Evolutionary conservation across 441 rosid species (phyloP), one percentile per base, ranked within the genome.

Genomic region (Erodium texanum): DNA sequence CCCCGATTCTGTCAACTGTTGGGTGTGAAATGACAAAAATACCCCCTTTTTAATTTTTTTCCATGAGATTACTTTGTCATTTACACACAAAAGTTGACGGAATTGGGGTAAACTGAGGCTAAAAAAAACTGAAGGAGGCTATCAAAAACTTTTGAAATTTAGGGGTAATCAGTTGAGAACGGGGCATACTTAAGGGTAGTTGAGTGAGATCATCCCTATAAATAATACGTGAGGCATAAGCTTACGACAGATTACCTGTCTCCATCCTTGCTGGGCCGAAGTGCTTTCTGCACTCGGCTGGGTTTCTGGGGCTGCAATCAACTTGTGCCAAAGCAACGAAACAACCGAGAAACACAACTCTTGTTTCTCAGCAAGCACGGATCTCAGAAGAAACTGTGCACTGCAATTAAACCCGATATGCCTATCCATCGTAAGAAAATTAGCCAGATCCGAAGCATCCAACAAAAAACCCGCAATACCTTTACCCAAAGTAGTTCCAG

Each of bases 181-280:
- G n/a, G n/a, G n/a, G n/a, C n/a, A n/a, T n/a, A n/a, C n/a, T n/a
- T n/a, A n/a, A n/a, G n/a, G n/a, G n/a, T 27, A 27, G 29, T 4
- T 27, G 29, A 27, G 29, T 27, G 29, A 27, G 4, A 27, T 27
- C n/a, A n/a, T n/a, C n/a, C n/a, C n/a, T n/a, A n/a, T n/a, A n/a
- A 20, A 22, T 1, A 20, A 14, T 27, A 58, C 10, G 5, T 20
- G 27, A 58, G 62, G 14, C 24, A 19, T 20, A 20, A 58, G 24
- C 24, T n/a, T 58, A 58, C 4, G 24, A 22, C n/a, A 64, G 66
- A 45, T 73, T 82, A 94, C 99, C 98, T 94, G 99, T 89, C 94
- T 85, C 98, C 99, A 94, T 80, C 99, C 99, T 81, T 94, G 99
- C 22, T 87, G 99, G 63, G 99, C 98, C 45, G 99, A 94, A 66